Evolutionary conservation across 306 rosid genomes (phyloP).

Genomic region (Glycine tomentella): DNA sequence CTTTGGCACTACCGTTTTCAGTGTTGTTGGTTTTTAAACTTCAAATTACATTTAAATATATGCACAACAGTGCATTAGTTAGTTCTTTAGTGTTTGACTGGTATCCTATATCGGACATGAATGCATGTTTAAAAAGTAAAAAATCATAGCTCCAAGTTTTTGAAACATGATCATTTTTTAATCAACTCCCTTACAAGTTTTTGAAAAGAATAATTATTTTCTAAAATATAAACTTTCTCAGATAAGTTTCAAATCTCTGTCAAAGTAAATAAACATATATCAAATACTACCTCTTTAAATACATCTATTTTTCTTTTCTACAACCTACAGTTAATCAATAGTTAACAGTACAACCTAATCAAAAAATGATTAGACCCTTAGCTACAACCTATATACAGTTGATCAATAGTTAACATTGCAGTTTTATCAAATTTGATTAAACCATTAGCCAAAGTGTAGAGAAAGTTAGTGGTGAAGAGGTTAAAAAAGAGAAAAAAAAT

Average conservation of each 20-base stretch:
- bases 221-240: background rate
- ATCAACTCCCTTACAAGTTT: background rate
- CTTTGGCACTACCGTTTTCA: background rate
- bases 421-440: constrained; percentile 12
- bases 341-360: too few relatives aligned
- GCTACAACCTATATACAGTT: background rate
- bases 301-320: background rate
- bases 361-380: too few relatives aligned
- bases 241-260: background rate
- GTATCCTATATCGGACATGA: too few relatives aligned
- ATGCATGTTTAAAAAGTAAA: too few relatives aligned
- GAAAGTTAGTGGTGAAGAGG: background rate
- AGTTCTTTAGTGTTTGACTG: background rate
- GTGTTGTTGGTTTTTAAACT: background rate
- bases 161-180: background rate
- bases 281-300: background rate
- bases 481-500: background rate
- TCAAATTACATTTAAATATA: background rate
- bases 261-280: background rate
- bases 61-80: background rate
- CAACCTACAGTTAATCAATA: too few relatives aligned
- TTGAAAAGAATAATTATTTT: background rate
- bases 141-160: too few relatives aligned
- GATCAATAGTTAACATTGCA: constrained; percentile 1
- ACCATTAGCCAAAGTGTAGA: background rate